These are phyloP conservation scores for Kazachstania kunashirensis DNA, from an alignment of 805 yeast genomes.

Conservation along the genomic window DNA sequence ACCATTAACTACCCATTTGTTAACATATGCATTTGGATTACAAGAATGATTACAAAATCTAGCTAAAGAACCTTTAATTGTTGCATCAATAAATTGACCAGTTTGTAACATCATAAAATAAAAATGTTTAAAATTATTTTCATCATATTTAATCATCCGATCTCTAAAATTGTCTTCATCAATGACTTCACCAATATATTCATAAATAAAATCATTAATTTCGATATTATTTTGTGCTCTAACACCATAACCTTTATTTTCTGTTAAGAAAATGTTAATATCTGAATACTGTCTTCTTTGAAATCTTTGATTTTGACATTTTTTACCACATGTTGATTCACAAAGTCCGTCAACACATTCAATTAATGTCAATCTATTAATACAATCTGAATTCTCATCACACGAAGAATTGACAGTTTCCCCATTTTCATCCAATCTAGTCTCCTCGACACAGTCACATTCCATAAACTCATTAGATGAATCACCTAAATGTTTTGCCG, in stretches of 20 bases:
- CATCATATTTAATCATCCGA: constrained; percentile 67
- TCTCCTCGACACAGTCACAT: constrained; percentile 65
- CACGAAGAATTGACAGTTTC: constrained; percentile 51
- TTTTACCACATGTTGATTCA: constrained; percentile 51
- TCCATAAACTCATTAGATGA: constrained; percentile 70
- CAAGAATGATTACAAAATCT: constrained; percentile 94
- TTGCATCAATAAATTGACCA: constrained; percentile 92
- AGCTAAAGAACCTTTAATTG: constrained; percentile 77
- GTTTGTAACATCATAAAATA: constrained; percentile 94
- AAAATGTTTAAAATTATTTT: constrained; percentile 63
- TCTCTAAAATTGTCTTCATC: constrained; percentile 66
- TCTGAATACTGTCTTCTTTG: constrained; percentile 65
- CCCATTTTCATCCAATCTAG: constrained; percentile 28
- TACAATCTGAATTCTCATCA: constrained; percentile 79
- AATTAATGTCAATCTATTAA: constrained; percentile 82
- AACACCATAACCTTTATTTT: constrained; percentile 81
- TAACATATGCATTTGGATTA: constrained; percentile 88
- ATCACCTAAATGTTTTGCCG: constrained; percentile 50
- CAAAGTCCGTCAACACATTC: constrained; percentile 73
- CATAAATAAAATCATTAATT: constrained; percentile 70
- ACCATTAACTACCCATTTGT: constrained; percentile 93
- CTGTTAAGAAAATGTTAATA: constrained; percentile 77
- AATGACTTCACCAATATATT: constrained; percentile 89
- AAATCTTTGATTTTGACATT: constrained; percentile 82
- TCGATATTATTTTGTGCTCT: constrained; percentile 53